phyloP scores from a whole-genome alignment of 169 alveolate species.

The Plasmodium knowlesi region DNA sequence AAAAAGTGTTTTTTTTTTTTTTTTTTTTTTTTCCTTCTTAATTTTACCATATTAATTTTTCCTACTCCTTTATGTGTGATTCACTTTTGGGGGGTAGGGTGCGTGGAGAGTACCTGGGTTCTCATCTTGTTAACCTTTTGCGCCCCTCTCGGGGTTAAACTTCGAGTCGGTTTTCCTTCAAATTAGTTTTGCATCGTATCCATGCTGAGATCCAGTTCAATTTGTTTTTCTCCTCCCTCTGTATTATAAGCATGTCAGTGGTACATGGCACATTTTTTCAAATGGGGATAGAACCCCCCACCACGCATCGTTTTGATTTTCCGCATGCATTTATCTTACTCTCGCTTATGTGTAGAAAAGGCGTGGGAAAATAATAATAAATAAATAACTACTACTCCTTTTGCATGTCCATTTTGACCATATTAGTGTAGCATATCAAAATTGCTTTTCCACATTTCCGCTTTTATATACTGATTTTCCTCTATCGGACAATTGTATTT shows the following conservation, averaged over 20 bases:
- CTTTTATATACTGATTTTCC: not conserved
- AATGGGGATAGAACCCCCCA: not conserved
- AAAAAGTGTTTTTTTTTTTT: conserved; percentile 1
- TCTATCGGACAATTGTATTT: not conserved
- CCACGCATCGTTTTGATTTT: not conserved
- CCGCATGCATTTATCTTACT: not conserved
- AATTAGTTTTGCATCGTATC: not conserved
- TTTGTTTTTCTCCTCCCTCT: not conserved
- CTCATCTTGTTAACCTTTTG: not conserved
- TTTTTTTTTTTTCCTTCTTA: not conserved
- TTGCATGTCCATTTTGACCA: not conserved
- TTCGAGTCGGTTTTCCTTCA: not conserved
- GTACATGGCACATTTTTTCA: not conserved
- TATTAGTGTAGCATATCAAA: not conserved
- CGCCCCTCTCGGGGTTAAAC: not conserved
- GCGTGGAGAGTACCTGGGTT: not conserved
- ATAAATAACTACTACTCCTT: not conserved
- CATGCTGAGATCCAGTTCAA: not conserved
- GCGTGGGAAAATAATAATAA: not conserved
- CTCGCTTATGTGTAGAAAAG: not conserved
- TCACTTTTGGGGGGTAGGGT: not conserved
- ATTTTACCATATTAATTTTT: not conserved
- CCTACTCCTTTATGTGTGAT: not conserved
- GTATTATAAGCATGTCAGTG: not conserved
- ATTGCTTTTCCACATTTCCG: not conserved